Base-by-base conservation (phyloP, 108 stramenopile species). In the Fragilaria crotonensis region DNA sequence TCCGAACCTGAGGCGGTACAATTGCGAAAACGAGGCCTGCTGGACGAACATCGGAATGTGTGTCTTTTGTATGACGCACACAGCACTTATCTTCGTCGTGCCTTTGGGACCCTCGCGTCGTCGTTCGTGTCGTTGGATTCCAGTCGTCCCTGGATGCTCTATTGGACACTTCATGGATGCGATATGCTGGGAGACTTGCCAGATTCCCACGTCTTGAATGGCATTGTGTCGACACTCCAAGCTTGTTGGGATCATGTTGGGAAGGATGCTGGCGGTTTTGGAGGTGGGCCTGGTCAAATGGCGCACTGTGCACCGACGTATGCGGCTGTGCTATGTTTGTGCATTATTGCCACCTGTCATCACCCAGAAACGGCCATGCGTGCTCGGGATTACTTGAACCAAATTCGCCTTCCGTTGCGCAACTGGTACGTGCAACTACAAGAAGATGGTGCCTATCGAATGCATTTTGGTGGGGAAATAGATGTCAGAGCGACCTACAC, bases 391-490 rank as follows among this genome's bases (percentile, higher is more conserved):
- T 57, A 73, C 1, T 50, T 88, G 33, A 4, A 19, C 25, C 25
- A 64, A 18, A 77, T 69, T 3, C 70, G 86, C 48, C 49, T 66
- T 4, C 76, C 66, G 7, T 23, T 91, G 45, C 85, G 81, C 62
- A 63, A 66, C n/a, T 91, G 85, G 82, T 83, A 81, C 67, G 28
- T 76, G 1, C 57, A 69, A 0, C 56, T 91, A 50, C 70, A 80
- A 62, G 19, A 50, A 27, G 56, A 52, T 68, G 33, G 75, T 56
- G 31, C 76, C 19, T 96, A 96, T 69, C 77, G 95, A 11, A 97
- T 99, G 94, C 97, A 98, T 53, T 80, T 90, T 41, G 94, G 96
- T 63, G 96, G 97, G 17, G 99, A 99, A 70, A 81, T 97, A 18
- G 98, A 99, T 68, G 95, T 95, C 5, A 81, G 98, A 17, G 96